phyloP scores from a whole-genome alignment of 257 asterid species.

The Solanum pimpinellifolium region DNA sequence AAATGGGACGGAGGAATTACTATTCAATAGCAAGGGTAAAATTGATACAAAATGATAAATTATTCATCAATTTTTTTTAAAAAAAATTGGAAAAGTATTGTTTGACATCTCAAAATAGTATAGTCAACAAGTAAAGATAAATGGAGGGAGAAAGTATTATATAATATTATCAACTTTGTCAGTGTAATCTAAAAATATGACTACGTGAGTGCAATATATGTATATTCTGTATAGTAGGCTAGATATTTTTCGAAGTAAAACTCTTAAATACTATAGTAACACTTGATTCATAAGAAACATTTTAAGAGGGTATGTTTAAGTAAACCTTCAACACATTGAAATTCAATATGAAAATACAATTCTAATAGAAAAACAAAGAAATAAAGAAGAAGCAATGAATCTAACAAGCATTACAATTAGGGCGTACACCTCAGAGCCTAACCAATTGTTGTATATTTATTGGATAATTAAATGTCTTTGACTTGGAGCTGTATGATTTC shows the following conservation, averaged over 20 bases:
- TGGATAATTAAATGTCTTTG: conserved; percentile 55
- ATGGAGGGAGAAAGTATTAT: not conserved
- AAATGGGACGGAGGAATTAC: not conserved
- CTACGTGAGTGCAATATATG: not conserved
- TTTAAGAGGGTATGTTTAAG: not conserved
- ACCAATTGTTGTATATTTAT: conserved; percentile 70
- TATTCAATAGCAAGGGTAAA: not conserved
- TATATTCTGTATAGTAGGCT: not conserved
- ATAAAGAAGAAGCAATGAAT: not conserved
- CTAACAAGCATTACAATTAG: not conserved
- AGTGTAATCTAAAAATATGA: not conserved
- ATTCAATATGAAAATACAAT: not conserved
- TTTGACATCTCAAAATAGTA: not conserved
- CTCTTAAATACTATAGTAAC: not conserved
- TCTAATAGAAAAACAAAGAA: not conserved
- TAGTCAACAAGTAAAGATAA: no score
- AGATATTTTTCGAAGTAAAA: not conserved
- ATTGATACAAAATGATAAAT: not conserved
- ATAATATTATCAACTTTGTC: not conserved
- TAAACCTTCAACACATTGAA: not conserved
- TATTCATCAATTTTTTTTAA: no score
- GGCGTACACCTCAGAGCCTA: conserved; percentile 21
- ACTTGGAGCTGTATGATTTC: conserved; percentile 47
- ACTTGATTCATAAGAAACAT: not conserved
- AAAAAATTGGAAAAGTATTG: not conserved